These are phyloP conservation scores for Bryoglossum gracile DNA, from an alignment of 495 filamentous ascomycete genomes.

Conservation along the genomic window DNA sequence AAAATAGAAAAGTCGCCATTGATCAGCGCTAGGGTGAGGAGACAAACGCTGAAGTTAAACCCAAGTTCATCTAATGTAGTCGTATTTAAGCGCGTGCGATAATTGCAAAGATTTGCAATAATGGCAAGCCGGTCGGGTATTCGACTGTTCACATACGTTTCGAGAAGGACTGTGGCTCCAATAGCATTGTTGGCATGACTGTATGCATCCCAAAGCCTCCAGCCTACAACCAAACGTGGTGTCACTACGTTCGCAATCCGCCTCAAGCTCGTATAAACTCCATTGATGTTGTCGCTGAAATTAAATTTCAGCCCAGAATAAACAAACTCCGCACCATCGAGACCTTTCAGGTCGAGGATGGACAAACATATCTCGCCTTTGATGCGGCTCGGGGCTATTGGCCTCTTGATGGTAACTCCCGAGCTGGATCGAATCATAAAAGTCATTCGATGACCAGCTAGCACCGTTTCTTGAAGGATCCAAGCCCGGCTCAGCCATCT, in stretches of 20 bases:
- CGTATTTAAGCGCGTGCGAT: neutral
- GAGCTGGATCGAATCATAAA: neutral
- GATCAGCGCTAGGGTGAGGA: neutral
- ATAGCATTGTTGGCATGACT: neutral
- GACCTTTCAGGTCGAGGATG: neutral
- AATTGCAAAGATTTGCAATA: conserved; percentile 6
- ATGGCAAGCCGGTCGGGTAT: conserved; percentile 2
- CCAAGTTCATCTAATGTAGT: neutral
- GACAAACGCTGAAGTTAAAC: neutral
- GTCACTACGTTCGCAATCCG: neutral
- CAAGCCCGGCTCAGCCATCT: neutral
- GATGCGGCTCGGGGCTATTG: neutral
- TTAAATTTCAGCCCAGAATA: neutral
- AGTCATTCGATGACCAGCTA: neutral
- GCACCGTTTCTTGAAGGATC: conserved; percentile 1
- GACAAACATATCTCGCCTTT: neutral
- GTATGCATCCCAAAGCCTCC: neutral
- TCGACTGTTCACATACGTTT: neutral
- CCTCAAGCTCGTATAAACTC: neutral
- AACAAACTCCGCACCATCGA: neutral
- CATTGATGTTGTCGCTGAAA: neutral
- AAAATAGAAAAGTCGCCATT: conserved; percentile 8
- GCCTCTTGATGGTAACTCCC: neutral
- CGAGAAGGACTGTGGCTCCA: neutral
- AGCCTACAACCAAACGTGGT: neutral